These are phyloP conservation scores for Xylaria castorea DNA, from an alignment of 495 filamentous ascomycete species.

Conservation along the genomic window DNA sequence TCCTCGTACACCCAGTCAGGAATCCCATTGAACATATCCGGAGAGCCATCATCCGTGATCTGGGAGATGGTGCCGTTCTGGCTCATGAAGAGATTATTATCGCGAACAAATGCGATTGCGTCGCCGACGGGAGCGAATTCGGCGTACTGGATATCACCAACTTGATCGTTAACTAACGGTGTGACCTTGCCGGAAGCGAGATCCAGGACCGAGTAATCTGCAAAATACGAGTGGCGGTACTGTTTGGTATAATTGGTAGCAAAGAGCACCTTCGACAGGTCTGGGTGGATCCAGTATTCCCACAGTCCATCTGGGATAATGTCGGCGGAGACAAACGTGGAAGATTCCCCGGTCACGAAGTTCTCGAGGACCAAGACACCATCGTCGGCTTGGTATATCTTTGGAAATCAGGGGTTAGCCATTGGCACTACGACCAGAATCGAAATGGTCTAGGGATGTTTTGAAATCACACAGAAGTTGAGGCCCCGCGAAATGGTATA, in stretches of 20 bases:
- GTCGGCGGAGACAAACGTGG: constrained; percentile 53
- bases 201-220: constrained; percentile 62
- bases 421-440: not conserved
- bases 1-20: constrained; percentile 71
- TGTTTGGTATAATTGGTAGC: constrained; percentile 62
- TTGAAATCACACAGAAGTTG: not conserved
- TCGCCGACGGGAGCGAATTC: constrained; percentile 54
- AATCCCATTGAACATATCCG: constrained; percentile 63
- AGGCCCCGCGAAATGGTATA: not conserved
- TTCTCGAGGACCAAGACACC: constrained; percentile 57
- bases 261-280: constrained; percentile 58
- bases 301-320: constrained; percentile 40
- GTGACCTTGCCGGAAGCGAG: constrained; percentile 51
- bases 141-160: constrained; percentile 64
- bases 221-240: constrained; percentile 64
- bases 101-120: constrained; percentile 62
- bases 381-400: constrained; percentile 49
- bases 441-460: no score
- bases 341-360: constrained; percentile 53
- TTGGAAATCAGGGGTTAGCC: not conserved
- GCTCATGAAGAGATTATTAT: constrained; percentile 64
- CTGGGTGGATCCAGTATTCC: constrained; percentile 47
- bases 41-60: constrained; percentile 61
- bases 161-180: constrained; percentile 55
- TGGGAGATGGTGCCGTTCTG: constrained; percentile 52